Evolutionary conservation across 805 yeast species (phyloP).

Genomic region (Schwanniomyces pseudopolymorphus): DNA sequence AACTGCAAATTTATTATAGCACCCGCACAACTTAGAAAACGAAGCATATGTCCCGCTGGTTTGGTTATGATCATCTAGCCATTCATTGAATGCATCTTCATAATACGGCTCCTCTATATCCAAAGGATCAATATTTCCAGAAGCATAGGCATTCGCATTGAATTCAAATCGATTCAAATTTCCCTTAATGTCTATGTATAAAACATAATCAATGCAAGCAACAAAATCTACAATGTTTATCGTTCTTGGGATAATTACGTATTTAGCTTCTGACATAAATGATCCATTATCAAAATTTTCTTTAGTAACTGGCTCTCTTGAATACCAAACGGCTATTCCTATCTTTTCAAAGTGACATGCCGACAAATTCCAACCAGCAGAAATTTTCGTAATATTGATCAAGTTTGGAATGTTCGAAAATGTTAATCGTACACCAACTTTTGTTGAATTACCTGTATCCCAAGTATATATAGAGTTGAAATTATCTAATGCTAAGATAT

Average conservation of each 20-base stretch:
- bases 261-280: slow-evolving; percentile 32
- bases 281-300: slow-evolving; percentile 16
- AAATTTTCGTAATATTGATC: slow-evolving; percentile 39
- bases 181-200: slow-evolving; percentile 50
- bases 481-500: slow-evolving; percentile 59
- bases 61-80: slow-evolving; percentile 22
- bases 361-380: slow-evolving; percentile 68
- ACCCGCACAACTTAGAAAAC: slow-evolving; percentile 54
- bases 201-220: slow-evolving; percentile 51
- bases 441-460: slow-evolving; percentile 46
- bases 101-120: slow-evolving; percentile 6
- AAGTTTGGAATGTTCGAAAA: slow-evolving; percentile 28
- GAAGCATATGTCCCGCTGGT: slow-evolving; percentile 20
- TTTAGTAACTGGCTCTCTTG: slow-evolving; percentile 21
- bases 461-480: slow-evolving; percentile 55
- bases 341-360: slow-evolving; percentile 47
- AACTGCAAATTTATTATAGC: slow-evolving; percentile 52
- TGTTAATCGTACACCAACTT: slow-evolving; percentile 42
- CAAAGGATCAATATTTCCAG: slow-evolving; percentile 7
- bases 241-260: slow-evolving; percentile 42
- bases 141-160: slow-evolving; percentile 14
- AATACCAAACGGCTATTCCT: slow-evolving; percentile 62
- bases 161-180: slow-evolving; percentile 35
- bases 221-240: slow-evolving; percentile 51
- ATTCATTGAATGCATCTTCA: slow-evolving; percentile 26